phyloP scores from a whole-genome alignment of 345 rosid genomes.

The Linum lewisii region DNA sequence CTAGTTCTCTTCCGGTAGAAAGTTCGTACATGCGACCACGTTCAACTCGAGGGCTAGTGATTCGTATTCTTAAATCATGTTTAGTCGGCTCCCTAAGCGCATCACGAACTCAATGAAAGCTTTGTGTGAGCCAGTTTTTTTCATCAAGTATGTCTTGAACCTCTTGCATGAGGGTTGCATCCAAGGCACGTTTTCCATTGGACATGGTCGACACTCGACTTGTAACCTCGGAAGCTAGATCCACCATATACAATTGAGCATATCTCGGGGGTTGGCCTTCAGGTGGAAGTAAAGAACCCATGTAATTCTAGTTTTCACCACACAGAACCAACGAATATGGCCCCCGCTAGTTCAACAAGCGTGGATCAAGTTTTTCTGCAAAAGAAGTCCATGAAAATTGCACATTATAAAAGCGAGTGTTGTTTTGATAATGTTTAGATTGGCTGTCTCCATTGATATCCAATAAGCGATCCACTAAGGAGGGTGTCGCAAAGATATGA shows the following conservation, averaged over 20 bases:
- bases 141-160: not conserved
- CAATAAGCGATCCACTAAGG: too few relatives aligned
- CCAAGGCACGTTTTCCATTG: not conserved
- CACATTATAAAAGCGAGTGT: too few relatives aligned
- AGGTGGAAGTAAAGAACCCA: not conserved
- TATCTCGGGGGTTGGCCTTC: not conserved
- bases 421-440: too few relatives aligned
- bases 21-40: not conserved
- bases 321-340: too few relatives aligned
- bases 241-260: not conserved
- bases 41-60: not conserved
- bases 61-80: not conserved
- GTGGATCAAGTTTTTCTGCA: too few relatives aligned
- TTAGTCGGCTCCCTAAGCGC: not conserved
- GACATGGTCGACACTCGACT: not conserved
- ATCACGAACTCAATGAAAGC: not conserved
- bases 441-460: too few relatives aligned
- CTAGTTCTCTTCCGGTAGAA: not conserved
- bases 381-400: too few relatives aligned
- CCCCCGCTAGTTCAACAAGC: too few relatives aligned
- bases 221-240: not conserved
- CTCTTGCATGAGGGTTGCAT: not conserved
- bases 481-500: too few relatives aligned
- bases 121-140: not conserved
- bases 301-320: too few relatives aligned